These are phyloP conservation scores for Hippophae rhamnoides DNA, from an alignment of 306 rosid species.

Conservation along the genomic window DNA sequence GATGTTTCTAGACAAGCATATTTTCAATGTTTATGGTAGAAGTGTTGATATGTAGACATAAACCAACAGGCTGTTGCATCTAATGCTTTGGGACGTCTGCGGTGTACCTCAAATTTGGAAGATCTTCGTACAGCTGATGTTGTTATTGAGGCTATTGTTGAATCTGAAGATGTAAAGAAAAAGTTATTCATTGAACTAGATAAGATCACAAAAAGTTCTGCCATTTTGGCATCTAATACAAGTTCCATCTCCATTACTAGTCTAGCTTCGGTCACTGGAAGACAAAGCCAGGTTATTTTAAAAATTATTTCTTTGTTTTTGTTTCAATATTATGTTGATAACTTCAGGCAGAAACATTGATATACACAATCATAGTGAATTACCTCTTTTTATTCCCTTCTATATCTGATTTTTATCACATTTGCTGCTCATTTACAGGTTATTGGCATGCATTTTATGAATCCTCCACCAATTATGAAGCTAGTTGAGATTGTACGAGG, in stretches of 20 bases:
- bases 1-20: not conserved
- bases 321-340: not conserved
- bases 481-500: slow-evolving; percentile 81
- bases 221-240: slow-evolving; percentile 90
- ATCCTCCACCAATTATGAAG: slow-evolving; percentile 89
- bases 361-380: no score
- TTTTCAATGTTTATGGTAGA: not conserved
- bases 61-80: slow-evolving; percentile 26
- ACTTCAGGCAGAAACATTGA: not conserved
- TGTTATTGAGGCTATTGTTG: slow-evolving; percentile 74
- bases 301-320: slow-evolving; percentile 12
- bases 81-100: slow-evolving; percentile 40
- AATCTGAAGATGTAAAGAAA: slow-evolving; percentile 76
- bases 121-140: slow-evolving; percentile 55
- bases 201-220: slow-evolving; percentile 45
- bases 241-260: slow-evolving; percentile 92
- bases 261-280: slow-evolving; percentile 52
- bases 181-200: slow-evolving; percentile 50
- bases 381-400: no score
- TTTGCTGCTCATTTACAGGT: slow-evolving; percentile 37
- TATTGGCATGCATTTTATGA: slow-evolving; percentile 97
- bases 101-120: slow-evolving; percentile 42
- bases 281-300: slow-evolving; percentile 52
- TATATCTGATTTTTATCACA: not conserved
- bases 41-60: not conserved